Conservation (phyloP, 2,329 filamentous ascomycete species). For the Diaporthe sp. region DNA sequence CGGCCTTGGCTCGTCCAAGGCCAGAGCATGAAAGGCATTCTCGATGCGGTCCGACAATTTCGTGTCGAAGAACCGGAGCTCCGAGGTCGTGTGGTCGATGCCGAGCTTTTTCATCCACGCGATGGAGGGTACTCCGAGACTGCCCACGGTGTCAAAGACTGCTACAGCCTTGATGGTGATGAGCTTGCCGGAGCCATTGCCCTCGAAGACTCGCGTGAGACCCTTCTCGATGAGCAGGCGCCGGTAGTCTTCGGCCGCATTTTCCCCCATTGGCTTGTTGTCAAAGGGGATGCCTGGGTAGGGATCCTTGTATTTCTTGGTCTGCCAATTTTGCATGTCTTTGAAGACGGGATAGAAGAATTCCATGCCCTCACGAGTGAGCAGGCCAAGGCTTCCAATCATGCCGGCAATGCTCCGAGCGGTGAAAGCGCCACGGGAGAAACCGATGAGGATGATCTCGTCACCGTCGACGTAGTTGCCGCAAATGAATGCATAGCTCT, state of each 20-base stretch:
- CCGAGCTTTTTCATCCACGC: conserved; percentile 58
- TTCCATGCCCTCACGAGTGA: conserved; percentile 64
- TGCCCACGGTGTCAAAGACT: conserved; percentile 63
- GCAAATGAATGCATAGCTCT: conserved; percentile 71
- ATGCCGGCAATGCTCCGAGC: conserved; percentile 66
- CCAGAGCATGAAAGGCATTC: conserved; percentile 69
- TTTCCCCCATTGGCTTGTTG: conserved; percentile 58
- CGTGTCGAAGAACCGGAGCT: conserved; percentile 65
- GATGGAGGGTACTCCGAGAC: conserved; percentile 58
- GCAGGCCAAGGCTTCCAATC: conserved; percentile 60
- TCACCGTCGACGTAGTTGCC: conserved; percentile 70
- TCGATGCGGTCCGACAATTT: conserved; percentile 62
- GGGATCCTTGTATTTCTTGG: conserved; percentile 55
- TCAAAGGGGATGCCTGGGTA: conserved; percentile 59
- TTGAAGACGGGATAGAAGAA: conserved; percentile 66
- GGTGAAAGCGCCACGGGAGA: conserved; percentile 69
- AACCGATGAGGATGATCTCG: conserved; percentile 66
- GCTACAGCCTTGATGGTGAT: conserved; percentile 61
- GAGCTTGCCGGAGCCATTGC: conserved; percentile 47
- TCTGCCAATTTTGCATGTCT: conserved; percentile 65
- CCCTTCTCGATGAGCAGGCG: conserved; percentile 53
- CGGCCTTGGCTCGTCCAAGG: conserved; percentile 65
- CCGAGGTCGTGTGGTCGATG: conserved; percentile 54
- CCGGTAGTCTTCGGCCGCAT: conserved; percentile 55
- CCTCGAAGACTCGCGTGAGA: conserved; percentile 54